A percentile compares a stretch with the other conserved stretches of the same genome.
phyloP scores from a whole-genome alignment of 202 grass and related monocot species.

The Cymbopogon flexuosus region DNA sequence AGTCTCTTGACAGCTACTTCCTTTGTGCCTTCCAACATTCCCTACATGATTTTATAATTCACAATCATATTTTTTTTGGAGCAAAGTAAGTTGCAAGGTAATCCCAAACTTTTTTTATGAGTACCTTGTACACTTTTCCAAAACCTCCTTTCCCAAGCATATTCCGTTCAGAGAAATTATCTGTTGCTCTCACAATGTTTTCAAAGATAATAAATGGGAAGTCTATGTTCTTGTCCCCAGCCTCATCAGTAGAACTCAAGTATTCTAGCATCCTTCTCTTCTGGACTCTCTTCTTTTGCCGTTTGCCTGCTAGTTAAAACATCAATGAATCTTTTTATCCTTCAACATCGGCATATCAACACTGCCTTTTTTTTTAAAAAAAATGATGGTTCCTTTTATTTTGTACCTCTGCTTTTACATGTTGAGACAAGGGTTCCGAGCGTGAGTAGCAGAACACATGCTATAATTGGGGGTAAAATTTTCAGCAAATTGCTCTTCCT shows the following conservation, averaged over 20 bases:
- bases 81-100: too few species aligned
- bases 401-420: constrained; percentile 40
- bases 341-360: not conserved
- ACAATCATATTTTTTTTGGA: too few species aligned
- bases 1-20: constrained; percentile 12
- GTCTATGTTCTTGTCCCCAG: not conserved
- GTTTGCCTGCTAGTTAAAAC: not conserved
- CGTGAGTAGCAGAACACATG: not conserved
- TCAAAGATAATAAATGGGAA: constrained; percentile 19
- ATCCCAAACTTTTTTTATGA: too few species aligned
- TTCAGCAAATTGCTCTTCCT: not conserved
- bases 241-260: not conserved
- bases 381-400: not conserved
- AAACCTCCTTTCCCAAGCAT: constrained; percentile 35
- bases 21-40: not conserved
- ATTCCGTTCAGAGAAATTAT: constrained; percentile 8
- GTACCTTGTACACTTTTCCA: constrained; percentile 47
- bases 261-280: not conserved
- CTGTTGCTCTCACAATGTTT: not conserved
- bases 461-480: not conserved
- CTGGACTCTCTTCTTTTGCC: not conserved
- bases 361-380: not conserved
- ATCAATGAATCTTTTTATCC: not conserved
- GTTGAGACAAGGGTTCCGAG: not conserved
- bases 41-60: not conserved